Evolutionary conservation across 2,329 filamentous ascomycete genomes (phyloP), one percentile per base, ranked within the genome.

Genomic region (Colletotrichum abscissum): DNA sequence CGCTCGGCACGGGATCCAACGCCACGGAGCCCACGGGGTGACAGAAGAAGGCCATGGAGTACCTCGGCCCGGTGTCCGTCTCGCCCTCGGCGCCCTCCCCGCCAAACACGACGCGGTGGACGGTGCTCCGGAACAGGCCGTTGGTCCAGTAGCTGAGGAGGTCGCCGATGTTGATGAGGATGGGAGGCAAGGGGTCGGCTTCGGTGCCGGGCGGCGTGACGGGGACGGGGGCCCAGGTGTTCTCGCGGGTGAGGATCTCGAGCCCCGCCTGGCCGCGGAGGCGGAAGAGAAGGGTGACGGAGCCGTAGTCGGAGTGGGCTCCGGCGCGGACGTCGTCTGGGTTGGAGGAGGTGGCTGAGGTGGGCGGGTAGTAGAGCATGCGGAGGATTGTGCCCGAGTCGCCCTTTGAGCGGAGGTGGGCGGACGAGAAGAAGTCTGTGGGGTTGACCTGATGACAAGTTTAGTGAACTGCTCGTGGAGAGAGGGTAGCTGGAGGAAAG

Each of bases 281-380:
- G 76, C 97, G 95, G 86, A 99, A 98, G 12, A 98, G 89, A n/a
- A 92, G 85, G 1, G 91, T 92, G 71, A 92, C 83, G 72, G 88
- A 90, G 69, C 91, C 91, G 83, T 98, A 98, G 84, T 98, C 95
- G 5, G 93, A 96, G 82, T 98, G 96, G 0, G 96, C 95, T 70
- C 96, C 97, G 7, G 96, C 96, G 33, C 96, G 92, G 74, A 98
- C 90, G 78, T 96, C 94, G 67, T 85, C 78, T 74, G 78, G 65
- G 42, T 86, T 77, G 77, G 91, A 82, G 12, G 81, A 78, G 8
- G 86, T 86, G 9, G 82, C 78, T 52, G 79, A 80, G 6, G 81
- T 84, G 1, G 90, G 88, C 0, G 93, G 93, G 82, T 95, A 95
- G 82, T 91, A 90, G 1, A 98, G 90, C 76, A 94, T 87, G 35